These are phyloP conservation scores for Penicillium bialowiezense DNA, from an alignment of 495 filamentous ascomycete species.

Conservation along the genomic window DNA sequence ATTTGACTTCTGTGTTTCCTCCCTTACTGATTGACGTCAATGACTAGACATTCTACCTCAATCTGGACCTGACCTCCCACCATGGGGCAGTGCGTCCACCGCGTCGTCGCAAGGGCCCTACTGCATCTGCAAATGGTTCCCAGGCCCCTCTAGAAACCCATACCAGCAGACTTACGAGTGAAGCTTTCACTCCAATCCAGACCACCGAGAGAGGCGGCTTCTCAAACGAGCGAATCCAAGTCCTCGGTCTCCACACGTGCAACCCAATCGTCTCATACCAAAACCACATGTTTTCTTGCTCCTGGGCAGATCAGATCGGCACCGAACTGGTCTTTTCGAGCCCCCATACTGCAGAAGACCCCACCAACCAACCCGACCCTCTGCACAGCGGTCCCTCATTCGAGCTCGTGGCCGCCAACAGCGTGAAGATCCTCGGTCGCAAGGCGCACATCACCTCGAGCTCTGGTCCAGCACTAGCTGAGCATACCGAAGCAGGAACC, in stretches of 20 bases:
- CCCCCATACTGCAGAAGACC: conserved; percentile 35
- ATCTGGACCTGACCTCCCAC: conserved; percentile 50
- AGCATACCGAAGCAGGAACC: neutral
- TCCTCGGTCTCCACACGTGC: conserved; percentile 71
- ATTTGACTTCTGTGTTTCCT: neutral
- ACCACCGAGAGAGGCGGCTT: conserved; percentile 22
- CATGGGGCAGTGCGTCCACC: conserved; percentile 38
- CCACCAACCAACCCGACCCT: conserved; percentile 33
- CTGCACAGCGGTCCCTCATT: conserved; percentile 45
- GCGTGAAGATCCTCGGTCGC: conserved; percentile 46
- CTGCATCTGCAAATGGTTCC: no score
- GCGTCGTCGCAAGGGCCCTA: conserved; percentile 26
- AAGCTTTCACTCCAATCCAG: conserved; percentile 19
- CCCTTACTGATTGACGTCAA: conserved; percentile 2
- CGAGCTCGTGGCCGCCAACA: conserved; percentile 61
- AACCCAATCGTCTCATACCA: conserved; percentile 74
- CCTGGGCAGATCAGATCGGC: conserved; percentile 75
- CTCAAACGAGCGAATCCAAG: conserved; percentile 58
- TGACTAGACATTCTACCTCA: conserved; percentile 51
- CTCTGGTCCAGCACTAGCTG: conserved; percentile 11
- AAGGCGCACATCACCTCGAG: conserved; percentile 41
- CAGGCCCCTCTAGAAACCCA: no score
- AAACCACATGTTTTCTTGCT: conserved; percentile 68
- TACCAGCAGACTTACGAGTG: no score
- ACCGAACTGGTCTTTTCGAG: conserved; percentile 72